These are phyloP conservation scores for Lophium mytilinum DNA, from an alignment of 495 filamentous ascomycete species.

Conservation along the genomic window DNA sequence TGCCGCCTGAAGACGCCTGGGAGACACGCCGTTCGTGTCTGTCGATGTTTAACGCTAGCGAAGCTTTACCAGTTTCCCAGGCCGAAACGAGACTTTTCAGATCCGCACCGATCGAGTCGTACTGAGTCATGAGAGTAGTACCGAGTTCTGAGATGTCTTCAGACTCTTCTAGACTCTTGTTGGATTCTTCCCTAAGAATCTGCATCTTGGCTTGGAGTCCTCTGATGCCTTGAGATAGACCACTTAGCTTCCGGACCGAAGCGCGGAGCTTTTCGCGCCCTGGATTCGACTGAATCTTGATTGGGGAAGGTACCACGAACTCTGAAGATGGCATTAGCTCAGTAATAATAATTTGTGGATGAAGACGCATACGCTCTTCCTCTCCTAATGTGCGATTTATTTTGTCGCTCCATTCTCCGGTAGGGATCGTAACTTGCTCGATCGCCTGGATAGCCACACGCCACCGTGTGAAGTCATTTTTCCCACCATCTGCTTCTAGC, in stretches of 20 bases:
- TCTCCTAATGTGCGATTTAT: slow-evolving; percentile 68
- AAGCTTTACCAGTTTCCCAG: slow-evolving; percentile 80
- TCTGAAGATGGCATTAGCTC: background rate
- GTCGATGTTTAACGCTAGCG: slow-evolving; percentile 66
- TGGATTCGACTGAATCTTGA: slow-evolving; percentile 62
- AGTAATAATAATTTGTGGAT: slow-evolving; percentile 7
- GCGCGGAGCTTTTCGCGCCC: slow-evolving; percentile 70
- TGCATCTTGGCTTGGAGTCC: slow-evolving; percentile 94
- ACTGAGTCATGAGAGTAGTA: slow-evolving; percentile 70
- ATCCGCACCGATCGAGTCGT: slow-evolving; percentile 88
- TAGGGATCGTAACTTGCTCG: slow-evolving; percentile 49
- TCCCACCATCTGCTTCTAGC: slow-evolving; percentile 75
- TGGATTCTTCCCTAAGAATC: slow-evolving; percentile 81
- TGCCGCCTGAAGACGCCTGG: slow-evolving; percentile 33
- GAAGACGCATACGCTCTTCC: slow-evolving; percentile 52
- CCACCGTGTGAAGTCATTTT: slow-evolving; percentile 73
- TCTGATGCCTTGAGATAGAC: slow-evolving; percentile 81
- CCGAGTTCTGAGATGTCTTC: slow-evolving; percentile 68
- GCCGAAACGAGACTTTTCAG: slow-evolving; percentile 75
- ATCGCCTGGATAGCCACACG: slow-evolving; percentile 70
- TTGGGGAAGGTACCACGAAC: slow-evolving; percentile 47
- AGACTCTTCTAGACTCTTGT: slow-evolving; percentile 62
- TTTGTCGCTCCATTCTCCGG: slow-evolving; percentile 43
- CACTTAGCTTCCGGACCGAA: slow-evolving; percentile 77
- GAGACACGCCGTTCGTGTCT: slow-evolving; percentile 61